Evolutionary conservation across 2,329 filamentous ascomycete species (phyloP), one percentile per base, ranked within the genome.

Genomic region (Venturia aucupariae): DNA sequence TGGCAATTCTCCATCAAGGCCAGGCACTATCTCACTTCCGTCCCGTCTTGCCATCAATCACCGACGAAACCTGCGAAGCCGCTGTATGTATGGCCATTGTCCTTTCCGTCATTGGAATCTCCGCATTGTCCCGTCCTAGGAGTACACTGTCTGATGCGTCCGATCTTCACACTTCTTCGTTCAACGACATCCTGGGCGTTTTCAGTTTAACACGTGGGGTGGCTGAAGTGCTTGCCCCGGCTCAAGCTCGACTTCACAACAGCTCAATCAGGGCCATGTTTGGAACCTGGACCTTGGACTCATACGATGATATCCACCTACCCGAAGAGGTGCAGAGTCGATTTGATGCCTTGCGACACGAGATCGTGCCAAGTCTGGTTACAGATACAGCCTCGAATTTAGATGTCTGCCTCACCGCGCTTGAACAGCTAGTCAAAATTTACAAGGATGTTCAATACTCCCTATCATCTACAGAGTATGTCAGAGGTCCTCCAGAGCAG

Each of bases 191-290:
- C 32, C 32, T 62, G 1, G 38, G 39, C 41, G 42, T 62, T 19
- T 62, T 62, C 44, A 46, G 39, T 15, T 24, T 62, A 13, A 62
- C 42, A 4, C 60, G 60, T 38, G 60, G 60, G 38, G 60, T 62
- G 19, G 32, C 39, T 2, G 60, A 48, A 17, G 42, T 62, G 13
- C 30, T 62, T 42, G 8, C 5, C 13, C 60, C 60, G 24, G 42
- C 44, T 15, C 42, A 46, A n/a, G 11, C 19, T 48, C 15, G 8
- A 17, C n/a, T 62, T 10, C 19, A 13, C 4, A 4, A 51, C 1
- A 42, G 39, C 15, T 11, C 19, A 1, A 46, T 62, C 44, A 48
- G 27, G 17, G 22, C 19, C 24, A 51, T 62, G 32, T 38, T 62
- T 22, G 39, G 42, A 11, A 19, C 24, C 32, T 62, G 44, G 39